A percentile compares a stretch with the other conserved stretches of the same genome.
Conservation (phyloP, 169 alveolate genomes). For the Plasmodium berghei region DNA sequence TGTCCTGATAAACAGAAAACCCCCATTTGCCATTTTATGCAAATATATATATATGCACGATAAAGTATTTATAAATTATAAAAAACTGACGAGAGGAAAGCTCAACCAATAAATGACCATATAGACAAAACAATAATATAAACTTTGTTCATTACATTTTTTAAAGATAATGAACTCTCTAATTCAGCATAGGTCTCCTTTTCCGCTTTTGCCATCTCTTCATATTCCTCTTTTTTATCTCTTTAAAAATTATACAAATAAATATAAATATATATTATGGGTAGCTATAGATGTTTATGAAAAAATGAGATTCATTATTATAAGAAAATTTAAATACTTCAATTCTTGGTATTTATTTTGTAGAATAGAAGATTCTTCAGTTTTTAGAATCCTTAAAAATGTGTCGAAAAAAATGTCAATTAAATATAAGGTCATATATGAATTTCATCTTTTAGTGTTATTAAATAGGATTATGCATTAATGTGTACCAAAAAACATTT, state of each 20-base stretch:
- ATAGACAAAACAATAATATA: too few species aligned
- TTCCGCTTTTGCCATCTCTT: constrained; percentile 6
- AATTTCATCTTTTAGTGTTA: background rate
- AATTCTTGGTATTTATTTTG: constrained; percentile 50
- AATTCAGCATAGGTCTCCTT: constrained; percentile 31
- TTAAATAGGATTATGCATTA: background rate
- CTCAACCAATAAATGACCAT: too few species aligned
- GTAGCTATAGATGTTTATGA: background rate
- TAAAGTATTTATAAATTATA: background rate
- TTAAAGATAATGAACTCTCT: constrained; percentile 3
- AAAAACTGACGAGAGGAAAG: background rate
- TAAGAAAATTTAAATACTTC: constrained; percentile 16
- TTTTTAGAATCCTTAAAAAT: constrained; percentile 59
- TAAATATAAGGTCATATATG: background rate
- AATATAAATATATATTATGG: background rate
- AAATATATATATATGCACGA: background rate
- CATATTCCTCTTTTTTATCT: constrained; percentile 34
- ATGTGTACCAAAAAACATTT: constrained; percentile 76
- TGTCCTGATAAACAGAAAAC: constrained; percentile 12
- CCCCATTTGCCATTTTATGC: background rate
- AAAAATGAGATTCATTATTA: background rate
- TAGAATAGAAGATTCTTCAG: constrained; percentile 73
- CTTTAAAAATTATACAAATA: constrained; percentile 10
- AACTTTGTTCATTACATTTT: too few species aligned
- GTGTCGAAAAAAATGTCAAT: background rate